These are phyloP conservation scores for Globisporangium nodosum DNA, from an alignment of 352 stramenopile genomes.

Conservation along the genomic window DNA sequence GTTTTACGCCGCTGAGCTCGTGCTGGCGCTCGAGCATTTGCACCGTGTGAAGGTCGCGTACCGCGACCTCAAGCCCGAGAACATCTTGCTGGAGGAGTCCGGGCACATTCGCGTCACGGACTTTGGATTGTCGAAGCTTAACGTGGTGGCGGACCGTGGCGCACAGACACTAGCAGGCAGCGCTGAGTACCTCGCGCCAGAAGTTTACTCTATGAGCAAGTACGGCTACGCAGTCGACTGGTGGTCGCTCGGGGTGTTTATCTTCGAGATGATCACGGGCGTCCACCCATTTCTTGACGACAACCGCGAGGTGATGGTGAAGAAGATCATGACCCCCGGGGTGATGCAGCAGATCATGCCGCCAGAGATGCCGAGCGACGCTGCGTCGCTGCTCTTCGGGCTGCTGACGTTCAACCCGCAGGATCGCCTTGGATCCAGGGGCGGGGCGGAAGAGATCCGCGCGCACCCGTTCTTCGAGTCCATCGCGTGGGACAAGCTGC, in stretches of 20 bases:
- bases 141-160: constrained; percentile 64
- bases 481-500: constrained; percentile 79
- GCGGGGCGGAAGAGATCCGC: constrained; percentile 64
- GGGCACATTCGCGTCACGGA: constrained; percentile 97
- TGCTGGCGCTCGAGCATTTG: constrained; percentile 93
- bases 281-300: constrained; percentile 86
- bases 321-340: constrained; percentile 83
- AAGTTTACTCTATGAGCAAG: constrained; percentile 69
- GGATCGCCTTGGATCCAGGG: constrained; percentile 54
- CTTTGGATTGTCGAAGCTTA: constrained; percentile 88
- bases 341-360: constrained; percentile 60
- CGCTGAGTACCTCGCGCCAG: constrained; percentile 88
- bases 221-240: constrained; percentile 88
- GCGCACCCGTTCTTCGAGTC: constrained; percentile 82
- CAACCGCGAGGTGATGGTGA: constrained; percentile 79
- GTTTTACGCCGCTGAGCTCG: constrained; percentile 97
- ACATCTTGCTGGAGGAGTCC: constrained; percentile 81
- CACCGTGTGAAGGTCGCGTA: constrained; percentile 95
- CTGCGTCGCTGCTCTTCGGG: constrained; percentile 62
- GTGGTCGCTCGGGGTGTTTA: constrained; percentile 89
- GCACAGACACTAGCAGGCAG: constrained; percentile 74
- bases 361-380: constrained; percentile 54
- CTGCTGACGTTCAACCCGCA: constrained; percentile 74
- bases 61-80: constrained; percentile 97
- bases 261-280: constrained; percentile 90